Percentiles rank a stretch among this genome's conserved stretches.
Conservation (phyloP, 2,329 filamentous ascomycete genomes). For the Fusarium sarcochroum region DNA sequence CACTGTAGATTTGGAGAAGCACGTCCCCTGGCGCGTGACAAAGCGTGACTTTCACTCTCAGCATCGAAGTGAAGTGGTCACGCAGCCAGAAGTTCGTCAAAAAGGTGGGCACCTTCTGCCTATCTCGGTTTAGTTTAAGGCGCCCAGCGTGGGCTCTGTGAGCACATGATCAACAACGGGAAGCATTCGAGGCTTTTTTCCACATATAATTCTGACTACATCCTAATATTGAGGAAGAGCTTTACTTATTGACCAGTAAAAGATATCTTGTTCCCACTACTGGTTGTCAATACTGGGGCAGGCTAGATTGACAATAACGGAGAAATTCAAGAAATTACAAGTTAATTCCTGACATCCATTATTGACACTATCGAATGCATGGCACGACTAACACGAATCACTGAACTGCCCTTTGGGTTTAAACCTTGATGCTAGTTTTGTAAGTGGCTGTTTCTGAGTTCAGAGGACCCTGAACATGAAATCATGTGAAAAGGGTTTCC, state of each 20-base stretch:
- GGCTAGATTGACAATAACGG: conserved; percentile 9
- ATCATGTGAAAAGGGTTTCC: conserved; percentile 18
- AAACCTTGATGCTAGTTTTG: conserved; percentile 3
- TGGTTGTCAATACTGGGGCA: conserved; percentile 8
- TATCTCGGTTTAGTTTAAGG: conserved; percentile 30
- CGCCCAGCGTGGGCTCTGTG: conserved; percentile 35
- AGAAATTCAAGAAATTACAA: conserved; percentile 1
- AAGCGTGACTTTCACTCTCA: conserved; percentile 44
- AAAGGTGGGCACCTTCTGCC: conserved; percentile 37
- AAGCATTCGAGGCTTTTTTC: conserved; percentile 40
- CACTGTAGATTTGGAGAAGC: conserved; percentile 32
- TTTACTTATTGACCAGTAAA: conserved; percentile 3
- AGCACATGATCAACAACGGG: conserved; percentile 45
- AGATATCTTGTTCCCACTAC: not conserved
- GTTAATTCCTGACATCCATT: conserved; percentile 12
- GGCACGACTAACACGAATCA: conserved; percentile 7
- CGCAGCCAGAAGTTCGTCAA: conserved; percentile 39
- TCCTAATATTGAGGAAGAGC: conserved; percentile 7
- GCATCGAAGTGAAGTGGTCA: conserved; percentile 36
- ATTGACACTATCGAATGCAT: not conserved
- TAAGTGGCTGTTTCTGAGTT: conserved; percentile 23
- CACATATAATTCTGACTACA: conserved; percentile 34
- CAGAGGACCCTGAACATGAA: not conserved
- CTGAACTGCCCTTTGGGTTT: conserved; percentile 6
- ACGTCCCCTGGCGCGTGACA: conserved; percentile 45